phyloP scores from a whole-genome alignment of 495 filamentous ascomycete genomes.

The Pyrenula massariospora region DNA sequence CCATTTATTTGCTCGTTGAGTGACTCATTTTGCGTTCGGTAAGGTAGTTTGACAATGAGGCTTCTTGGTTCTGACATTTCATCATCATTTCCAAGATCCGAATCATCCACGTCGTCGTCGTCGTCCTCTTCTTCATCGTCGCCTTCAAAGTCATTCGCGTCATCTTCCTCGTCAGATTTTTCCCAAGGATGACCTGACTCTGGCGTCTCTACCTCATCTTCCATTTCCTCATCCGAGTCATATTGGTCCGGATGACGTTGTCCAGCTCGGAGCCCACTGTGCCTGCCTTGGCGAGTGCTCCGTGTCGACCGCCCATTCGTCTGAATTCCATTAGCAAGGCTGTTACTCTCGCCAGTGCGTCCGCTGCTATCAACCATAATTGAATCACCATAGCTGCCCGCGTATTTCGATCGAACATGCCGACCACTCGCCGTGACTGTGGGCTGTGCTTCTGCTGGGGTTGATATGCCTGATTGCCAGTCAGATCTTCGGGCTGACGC shows the following conservation, averaged over 20 bases:
- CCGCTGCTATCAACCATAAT: constrained; percentile 41
- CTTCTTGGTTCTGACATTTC: constrained; percentile 17
- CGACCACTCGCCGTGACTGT: constrained; percentile 85
- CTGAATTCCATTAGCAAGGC: constrained; percentile 18
- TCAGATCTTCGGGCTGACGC: constrained; percentile 56
- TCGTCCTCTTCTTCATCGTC: constrained; percentile 47
- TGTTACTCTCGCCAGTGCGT: constrained; percentile 15
- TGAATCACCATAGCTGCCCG: constrained; percentile 73
- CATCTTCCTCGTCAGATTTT: constrained; percentile 60
- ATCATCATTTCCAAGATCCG: constrained; percentile 10
- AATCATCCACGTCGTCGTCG: constrained; percentile 34
- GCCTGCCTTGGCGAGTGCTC: constrained; percentile 21
- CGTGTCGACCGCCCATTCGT: constrained; percentile 25
- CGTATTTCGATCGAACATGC: constrained; percentile 61
- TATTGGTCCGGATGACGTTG: constrained; percentile 13
- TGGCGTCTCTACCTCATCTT: constrained; percentile 48
- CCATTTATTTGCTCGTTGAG: background rate
- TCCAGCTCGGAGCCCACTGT: constrained; percentile 21
- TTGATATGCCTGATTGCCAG: constrained; percentile 59
- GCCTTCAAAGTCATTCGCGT: constrained; percentile 47
- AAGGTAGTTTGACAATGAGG: constrained; percentile 56
- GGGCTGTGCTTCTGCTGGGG: constrained; percentile 61
- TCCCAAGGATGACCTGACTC: constrained; percentile 50
- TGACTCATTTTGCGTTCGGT: constrained; percentile 10
- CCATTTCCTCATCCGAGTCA: constrained; percentile 49